These are phyloP conservation scores for Cinnamomum micranthum DNA, from an alignment of 164 flowering plant species.

Conservation along the genomic window DNA sequence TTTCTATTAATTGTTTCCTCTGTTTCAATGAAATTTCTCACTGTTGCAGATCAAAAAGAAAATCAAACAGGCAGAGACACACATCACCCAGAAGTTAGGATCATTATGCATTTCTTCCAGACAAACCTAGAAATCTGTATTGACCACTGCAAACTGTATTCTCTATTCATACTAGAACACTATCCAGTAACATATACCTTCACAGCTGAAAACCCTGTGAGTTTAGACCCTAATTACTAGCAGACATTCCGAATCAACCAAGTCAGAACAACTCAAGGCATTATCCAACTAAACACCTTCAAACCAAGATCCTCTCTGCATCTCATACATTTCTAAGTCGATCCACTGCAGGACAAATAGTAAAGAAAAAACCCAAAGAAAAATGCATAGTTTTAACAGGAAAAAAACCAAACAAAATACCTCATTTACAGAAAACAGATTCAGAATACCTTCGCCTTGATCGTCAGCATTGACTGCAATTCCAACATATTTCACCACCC, in stretches of 20 bases:
- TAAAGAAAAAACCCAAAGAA: no score
- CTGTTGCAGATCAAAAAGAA: no score
- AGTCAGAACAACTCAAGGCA: neutral
- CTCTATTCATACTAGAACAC: neutral
- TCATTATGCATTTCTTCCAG: neutral
- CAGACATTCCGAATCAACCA: neutral
- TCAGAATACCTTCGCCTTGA: slow-evolving; percentile 71
- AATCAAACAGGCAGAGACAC: no score
- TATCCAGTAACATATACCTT: neutral
- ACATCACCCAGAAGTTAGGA: neutral
- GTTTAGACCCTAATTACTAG: neutral
- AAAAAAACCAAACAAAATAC: no score
- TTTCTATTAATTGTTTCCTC: no score
- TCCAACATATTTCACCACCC: slow-evolving; percentile 63
- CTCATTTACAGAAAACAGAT: no score
- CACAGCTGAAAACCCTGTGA: no score
- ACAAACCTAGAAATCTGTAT: neutral
- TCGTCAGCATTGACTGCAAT: slow-evolving; percentile 81
- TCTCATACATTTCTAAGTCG: no score
- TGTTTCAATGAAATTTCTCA: no score
- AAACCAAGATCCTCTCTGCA: neutral
- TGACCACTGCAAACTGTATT: neutral
- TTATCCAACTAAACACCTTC: neutral
- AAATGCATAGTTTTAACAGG: no score
- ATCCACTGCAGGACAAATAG: no score